These are phyloP conservation scores for Penicillium sp. DNA, from an alignment of 2,329 filamentous ascomycete genomes.

Conservation along the genomic window DNA sequence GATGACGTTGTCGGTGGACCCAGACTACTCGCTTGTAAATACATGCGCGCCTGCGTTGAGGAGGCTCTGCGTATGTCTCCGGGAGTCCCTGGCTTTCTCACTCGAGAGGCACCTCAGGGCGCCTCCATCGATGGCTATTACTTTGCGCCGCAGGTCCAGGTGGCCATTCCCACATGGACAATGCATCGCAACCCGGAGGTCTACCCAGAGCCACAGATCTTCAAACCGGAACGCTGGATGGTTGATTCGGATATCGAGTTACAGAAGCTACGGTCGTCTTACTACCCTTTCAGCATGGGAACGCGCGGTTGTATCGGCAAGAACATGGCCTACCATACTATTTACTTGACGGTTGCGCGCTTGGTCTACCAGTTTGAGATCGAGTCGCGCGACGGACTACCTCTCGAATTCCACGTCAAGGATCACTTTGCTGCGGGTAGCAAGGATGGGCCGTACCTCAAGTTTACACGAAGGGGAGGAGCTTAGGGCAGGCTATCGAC, in stretches of 20 bases:
- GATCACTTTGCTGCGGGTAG: too few relatives aligned
- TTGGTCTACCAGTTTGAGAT: too few relatives aligned
- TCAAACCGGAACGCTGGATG: slow-evolving; percentile 44
- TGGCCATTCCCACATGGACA: slow-evolving; percentile 31
- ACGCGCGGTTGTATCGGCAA: slow-evolving; percentile 27
- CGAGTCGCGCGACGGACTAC: too few relatives aligned
- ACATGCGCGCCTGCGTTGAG: slow-evolving; percentile 51
- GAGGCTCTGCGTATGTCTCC: slow-evolving; percentile 42
- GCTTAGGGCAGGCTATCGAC: too few relatives aligned
- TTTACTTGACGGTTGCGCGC: too few relatives aligned
- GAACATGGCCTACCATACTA: slow-evolving; percentile 20
- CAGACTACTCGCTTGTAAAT: slow-evolving; percentile 40
- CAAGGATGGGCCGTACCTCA: too few relatives aligned
- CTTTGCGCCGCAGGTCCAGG: slow-evolving; percentile 30
- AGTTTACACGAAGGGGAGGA: too few relatives aligned
- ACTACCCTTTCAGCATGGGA: slow-evolving; percentile 18
- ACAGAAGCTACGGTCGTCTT: slow-evolving; percentile 5
- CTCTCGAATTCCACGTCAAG: too few relatives aligned
- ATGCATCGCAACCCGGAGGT: slow-evolving; percentile 40
- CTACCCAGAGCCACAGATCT: slow-evolving; percentile 36
- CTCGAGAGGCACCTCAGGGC: slow-evolving; percentile 28
- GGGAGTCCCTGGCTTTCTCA: neutral
- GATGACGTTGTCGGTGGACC: slow-evolving; percentile 44
- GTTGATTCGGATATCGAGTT: slow-evolving; percentile 11
- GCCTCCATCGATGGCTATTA: slow-evolving; percentile 36